Evolutionary conservation across 257 asterid genomes (phyloP), one percentile per base, ranked within the genome.

Genomic region (Solanum chilense): DNA sequence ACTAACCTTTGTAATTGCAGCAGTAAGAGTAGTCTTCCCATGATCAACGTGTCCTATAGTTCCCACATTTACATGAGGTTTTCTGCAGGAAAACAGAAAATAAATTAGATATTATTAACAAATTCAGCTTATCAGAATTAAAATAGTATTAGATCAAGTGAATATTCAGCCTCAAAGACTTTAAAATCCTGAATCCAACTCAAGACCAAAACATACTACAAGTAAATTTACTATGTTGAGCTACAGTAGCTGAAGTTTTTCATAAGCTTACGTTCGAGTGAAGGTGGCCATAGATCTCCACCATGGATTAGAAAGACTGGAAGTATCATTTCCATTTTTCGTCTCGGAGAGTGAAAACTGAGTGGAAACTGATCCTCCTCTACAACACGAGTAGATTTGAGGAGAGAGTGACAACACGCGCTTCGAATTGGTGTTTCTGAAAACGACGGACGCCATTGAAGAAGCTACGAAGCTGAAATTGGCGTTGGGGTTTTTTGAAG

Each of bases 281-380:
- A 97, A 97, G 86, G 99, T 97, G 66, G 99, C 99, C 98, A 95
- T 97, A 88, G 98, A 95, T 95, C 99, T 97, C 98, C 96, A 94
- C 94, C 94, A 93, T 1, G 96, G 97, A 82, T 90, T 92, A 85
- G 90, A 78, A 27, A 39, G 14, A 83, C 90, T 70, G 70, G 91
- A 42, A 87, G 69, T 21, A 44, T 88, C 96, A 90, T 90, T 87
- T 0, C 92, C 96, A 90, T 90, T 87, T 0, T 87, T 47, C 85
- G 93, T 89, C 29, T 94, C 93, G 21, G 92, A 87, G 82, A 87
- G 87, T 18, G 90, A 86, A 21, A 89, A 88, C 73, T 92, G 93
- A 88, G 97, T 3, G 7, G 91, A 87, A 56, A 71, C 47, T 14
- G 93, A 89, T 47, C 83, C 83, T 76, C 16, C 85, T 80, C 92